Evolutionary conservation across 2,329 filamentous ascomycete genomes (phyloP).

Genomic region (Bipolaris oryzae): DNA sequence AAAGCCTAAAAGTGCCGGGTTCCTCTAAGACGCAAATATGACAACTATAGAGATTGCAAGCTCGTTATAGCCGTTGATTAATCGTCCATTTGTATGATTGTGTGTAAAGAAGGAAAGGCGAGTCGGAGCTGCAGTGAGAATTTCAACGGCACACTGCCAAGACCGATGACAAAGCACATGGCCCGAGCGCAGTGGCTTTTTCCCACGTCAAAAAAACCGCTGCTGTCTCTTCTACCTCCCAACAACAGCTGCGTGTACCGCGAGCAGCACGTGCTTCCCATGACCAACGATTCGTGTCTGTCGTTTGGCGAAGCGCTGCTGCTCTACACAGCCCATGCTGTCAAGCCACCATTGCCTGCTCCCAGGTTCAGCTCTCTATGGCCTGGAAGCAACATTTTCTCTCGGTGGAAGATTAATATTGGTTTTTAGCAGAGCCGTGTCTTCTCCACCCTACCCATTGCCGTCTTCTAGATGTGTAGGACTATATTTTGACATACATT

Average conservation of each 20-base stretch:
- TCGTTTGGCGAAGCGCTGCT: slow-evolving; percentile 22
- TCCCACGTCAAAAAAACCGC: slow-evolving; percentile 6
- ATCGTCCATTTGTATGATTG: slow-evolving; percentile 52
- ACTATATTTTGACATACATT: slow-evolving; percentile 58
- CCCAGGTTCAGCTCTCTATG: slow-evolving; percentile 53
- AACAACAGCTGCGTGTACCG: slow-evolving; percentile 15
- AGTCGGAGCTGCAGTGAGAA: slow-evolving; percentile 19
- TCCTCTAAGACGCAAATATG: slow-evolving; percentile 55
- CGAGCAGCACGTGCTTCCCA: slow-evolving; percentile 9
- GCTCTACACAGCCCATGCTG: slow-evolving; percentile 14
- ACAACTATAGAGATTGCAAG: slow-evolving; percentile 49
- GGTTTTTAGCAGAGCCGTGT: slow-evolving; percentile 61
- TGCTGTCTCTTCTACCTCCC: slow-evolving; percentile 6
- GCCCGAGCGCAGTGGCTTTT: slow-evolving; percentile 24
- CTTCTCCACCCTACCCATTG: slow-evolving; percentile 59
- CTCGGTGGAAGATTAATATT: slow-evolving; percentile 58
- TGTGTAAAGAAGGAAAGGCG: slow-evolving; percentile 41
- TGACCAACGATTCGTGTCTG: slow-evolving; percentile 22
- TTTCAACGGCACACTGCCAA: slow-evolving; percentile 30
- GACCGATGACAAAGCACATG: slow-evolving; percentile 17
- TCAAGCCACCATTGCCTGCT: slow-evolving; percentile 58
- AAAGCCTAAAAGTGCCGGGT: slow-evolving; percentile 47
- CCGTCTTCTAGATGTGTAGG: slow-evolving; percentile 49
- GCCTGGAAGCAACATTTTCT: slow-evolving; percentile 57
- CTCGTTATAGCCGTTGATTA: slow-evolving; percentile 53